Conservation (phyloP, 75 land plant genomes). For the Selaginella tamariscina region DNA sequence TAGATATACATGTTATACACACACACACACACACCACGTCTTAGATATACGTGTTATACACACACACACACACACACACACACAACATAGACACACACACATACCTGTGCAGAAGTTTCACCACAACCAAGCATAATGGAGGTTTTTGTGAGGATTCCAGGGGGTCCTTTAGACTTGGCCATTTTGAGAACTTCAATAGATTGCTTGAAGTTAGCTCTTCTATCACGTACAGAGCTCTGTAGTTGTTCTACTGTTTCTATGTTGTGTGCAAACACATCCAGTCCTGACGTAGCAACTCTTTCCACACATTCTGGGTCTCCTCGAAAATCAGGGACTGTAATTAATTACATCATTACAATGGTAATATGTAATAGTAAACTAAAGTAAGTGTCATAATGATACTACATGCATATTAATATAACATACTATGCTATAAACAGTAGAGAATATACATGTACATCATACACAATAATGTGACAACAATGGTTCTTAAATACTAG, state of each 20-base stretch:
- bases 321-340: slow-evolving; percentile 85
- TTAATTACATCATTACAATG: background rate
- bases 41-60: too few relatives aligned
- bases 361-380: background rate
- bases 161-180: slow-evolving; percentile 73
- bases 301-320: slow-evolving; percentile 74
- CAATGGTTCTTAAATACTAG: too few relatives aligned
- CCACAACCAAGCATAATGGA: slow-evolving; percentile 98
- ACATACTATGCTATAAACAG: too few relatives aligned
- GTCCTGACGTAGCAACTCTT: slow-evolving; percentile 80
- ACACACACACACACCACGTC: too few relatives aligned
- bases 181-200: slow-evolving; percentile 79
- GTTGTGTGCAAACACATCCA: slow-evolving; percentile 97
- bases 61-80: background rate
- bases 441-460: too few relatives aligned
- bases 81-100: too few relatives aligned
- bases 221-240: slow-evolving; percentile 66
- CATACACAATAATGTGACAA: too few relatives aligned
- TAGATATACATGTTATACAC: too few relatives aligned
- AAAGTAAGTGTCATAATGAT: too few relatives aligned
- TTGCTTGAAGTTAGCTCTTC: slow-evolving; percentile 89
- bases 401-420: too few relatives aligned
- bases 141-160: slow-evolving; percentile 85
- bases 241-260: slow-evolving; percentile 98
- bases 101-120: slow-evolving; percentile 79